Evolutionary conservation across 139 green algal genomes (phyloP), one percentile per base, ranked within the genome.

Genomic region (Chlorella sp.): DNA sequence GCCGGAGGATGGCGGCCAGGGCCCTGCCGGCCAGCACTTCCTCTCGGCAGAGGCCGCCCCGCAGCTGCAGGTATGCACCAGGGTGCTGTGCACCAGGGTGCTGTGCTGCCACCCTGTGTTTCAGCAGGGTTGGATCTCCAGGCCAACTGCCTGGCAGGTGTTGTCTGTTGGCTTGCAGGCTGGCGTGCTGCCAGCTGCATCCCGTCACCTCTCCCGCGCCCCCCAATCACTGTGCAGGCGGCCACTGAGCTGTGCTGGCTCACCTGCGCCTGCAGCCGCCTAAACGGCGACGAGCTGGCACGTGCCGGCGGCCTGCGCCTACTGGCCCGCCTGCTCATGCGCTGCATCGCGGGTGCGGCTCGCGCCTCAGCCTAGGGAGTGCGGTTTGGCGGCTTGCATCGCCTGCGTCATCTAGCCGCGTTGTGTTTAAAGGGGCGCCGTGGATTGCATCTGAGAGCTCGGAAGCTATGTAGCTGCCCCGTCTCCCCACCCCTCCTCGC

Each of bases 251-350:
- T 99, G 74, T 93, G 88, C 78, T 99, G 95, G 95, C 89, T 98
- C 39, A 99, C 96, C 23, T 98, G 94, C 81, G 88, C 93, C 23
- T 90, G 71, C 36, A 96, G 90, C 21, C 79, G 86, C 12, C 90
- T 96, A 4, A 99, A 99, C 73, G 96, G 92, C 4, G 95, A 97
- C 63, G 96, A 99, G 93, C 92, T 99, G 69, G 86, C 93, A 0
- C 88, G 96, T 5, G 91, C 80, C 9, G 96, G 93, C 13, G 96
- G 96, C 13, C 65, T 97, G 39, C 71, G 36, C 23, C 81, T 96
- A 26, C 84, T 99, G 69, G 89, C 88, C 18, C 44, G 32, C 4
- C 88, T 99, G 79, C 90, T 99, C 38, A 62, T 70, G 12, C 90
- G 96, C 80, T 98, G 90, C 78, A 76, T 92, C n/a, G 76, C 86